Percentiles rank a stretch among this genome's conserved stretches.
phyloP scores from a whole-genome alignment of 2,329 filamentous ascomycete genomes.

The Ceratocystis papillata region DNA sequence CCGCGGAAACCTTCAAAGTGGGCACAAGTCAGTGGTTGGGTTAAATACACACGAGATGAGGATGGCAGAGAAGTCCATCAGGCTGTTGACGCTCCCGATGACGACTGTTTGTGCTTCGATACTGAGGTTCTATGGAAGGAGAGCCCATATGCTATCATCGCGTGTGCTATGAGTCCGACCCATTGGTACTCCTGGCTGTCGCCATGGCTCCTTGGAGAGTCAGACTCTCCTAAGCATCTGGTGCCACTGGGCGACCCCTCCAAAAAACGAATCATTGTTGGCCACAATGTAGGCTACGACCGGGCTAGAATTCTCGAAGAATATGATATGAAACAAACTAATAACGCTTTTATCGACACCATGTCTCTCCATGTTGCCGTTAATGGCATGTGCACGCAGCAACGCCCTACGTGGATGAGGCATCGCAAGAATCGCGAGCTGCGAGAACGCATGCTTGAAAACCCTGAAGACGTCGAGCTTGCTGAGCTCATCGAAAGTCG shows the following conservation, averaged over 20 bases:
- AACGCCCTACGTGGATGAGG: slow-evolving; percentile 94
- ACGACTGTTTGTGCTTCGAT: slow-evolving; percentile 79
- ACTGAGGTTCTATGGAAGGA: slow-evolving; percentile 96
- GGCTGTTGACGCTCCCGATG: slow-evolving; percentile 63
- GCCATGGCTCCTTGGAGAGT: slow-evolving; percentile 82
- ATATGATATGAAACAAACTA: slow-evolving; percentile 71
- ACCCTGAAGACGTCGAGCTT: slow-evolving; percentile 61
- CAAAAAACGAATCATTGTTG: slow-evolving; percentile 67
- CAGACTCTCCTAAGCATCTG: slow-evolving; percentile 63
- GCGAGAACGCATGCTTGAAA: slow-evolving; percentile 63
- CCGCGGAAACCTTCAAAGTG: slow-evolving; percentile 57
- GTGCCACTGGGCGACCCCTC: slow-evolving; percentile 74
- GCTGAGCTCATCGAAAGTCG: slow-evolving; percentile 58
- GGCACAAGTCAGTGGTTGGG: slow-evolving; percentile 78
- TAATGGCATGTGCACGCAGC: slow-evolving; percentile 96
- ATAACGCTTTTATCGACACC: slow-evolving; percentile 84
- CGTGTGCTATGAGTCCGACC: slow-evolving; percentile 77
- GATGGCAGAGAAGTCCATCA: slow-evolving; percentile 40
- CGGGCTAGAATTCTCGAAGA: slow-evolving; percentile 80
- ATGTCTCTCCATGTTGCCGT: slow-evolving; percentile 98
- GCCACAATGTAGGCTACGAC: slow-evolving; percentile 94
- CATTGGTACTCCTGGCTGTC: slow-evolving; percentile 98
- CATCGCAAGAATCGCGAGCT: slow-evolving; percentile 83
- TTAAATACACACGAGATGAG: slow-evolving; percentile 73
- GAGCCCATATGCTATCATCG: slow-evolving; percentile 89